phyloP scores from a whole-genome alignment of 1,139 yeast species.

The Pneumocystis canis region DNA sequence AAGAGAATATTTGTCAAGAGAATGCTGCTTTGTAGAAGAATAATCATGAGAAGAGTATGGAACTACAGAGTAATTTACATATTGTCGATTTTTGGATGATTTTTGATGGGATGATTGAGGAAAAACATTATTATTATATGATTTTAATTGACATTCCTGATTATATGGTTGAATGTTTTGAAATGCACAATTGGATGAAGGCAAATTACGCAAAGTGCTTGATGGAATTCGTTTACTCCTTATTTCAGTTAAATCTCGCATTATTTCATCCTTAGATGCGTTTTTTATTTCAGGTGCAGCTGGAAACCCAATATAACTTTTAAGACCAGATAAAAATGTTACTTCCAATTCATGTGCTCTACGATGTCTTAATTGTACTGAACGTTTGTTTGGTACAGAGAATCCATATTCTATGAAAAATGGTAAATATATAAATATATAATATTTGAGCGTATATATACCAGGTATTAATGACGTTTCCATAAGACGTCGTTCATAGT shows the following conservation, averaged over 20 bases:
- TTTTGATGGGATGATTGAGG: neutral
- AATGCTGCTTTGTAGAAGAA: neutral
- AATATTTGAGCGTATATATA: neutral
- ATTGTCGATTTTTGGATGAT: neutral
- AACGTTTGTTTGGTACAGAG: constrained; percentile 21
- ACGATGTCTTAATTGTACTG: constrained; percentile 39
- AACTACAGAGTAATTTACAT: neutral
- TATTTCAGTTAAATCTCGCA: neutral
- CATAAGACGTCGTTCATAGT: constrained; percentile 73
- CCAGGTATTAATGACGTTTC: constrained; percentile 40
- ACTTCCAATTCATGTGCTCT: constrained; percentile 42
- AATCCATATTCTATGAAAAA: constrained; percentile 31
- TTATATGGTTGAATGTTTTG: neutral
- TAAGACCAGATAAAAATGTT: constrained; percentile 42
- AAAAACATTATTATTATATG: neutral
- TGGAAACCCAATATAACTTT: constrained; percentile 48
- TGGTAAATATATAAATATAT: neutral
- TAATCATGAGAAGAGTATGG: neutral
- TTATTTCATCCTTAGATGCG: neutral
- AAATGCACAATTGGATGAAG: neutral
- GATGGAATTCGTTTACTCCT: neutral
- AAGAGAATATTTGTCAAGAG: neutral
- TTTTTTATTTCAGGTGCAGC: constrained; percentile 36
- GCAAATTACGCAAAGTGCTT: neutral
- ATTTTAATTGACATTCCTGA: neutral